These are phyloP conservation scores for Nothophaeocryptopus gaeumannii DNA, from an alignment of 2,329 filamentous ascomycete species.

Conservation along the genomic window DNA sequence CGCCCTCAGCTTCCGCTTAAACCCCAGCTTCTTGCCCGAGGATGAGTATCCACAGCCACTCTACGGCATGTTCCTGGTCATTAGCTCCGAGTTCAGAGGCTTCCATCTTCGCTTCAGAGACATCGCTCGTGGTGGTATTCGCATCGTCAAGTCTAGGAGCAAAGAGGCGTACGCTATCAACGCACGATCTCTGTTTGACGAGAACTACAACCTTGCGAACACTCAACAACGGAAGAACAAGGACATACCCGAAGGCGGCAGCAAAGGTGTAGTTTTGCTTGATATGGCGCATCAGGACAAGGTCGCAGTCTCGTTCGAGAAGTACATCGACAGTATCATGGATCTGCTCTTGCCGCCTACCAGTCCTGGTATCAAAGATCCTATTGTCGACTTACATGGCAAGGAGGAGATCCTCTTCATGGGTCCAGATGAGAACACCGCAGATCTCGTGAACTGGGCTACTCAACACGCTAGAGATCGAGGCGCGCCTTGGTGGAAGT, in stretches of 20 bases:
- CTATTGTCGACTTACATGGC: slow-evolving; percentile 90
- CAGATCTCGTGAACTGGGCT: slow-evolving; percentile 97
- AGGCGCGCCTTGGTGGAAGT: slow-evolving; percentile 98
- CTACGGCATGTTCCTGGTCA: slow-evolving; percentile 98
- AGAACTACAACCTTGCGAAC: slow-evolving; percentile 97
- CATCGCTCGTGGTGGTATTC: slow-evolving; percentile 93
- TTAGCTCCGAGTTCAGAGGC: slow-evolving; percentile 91
- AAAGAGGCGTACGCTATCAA: slow-evolving; percentile 96
- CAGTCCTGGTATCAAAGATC: slow-evolving; percentile 97
- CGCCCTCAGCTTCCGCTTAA: slow-evolving; percentile 90
- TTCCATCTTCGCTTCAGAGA: slow-evolving; percentile 98
- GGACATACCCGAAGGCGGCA: slow-evolving; percentile 96
- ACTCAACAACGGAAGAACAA: slow-evolving; percentile 99
- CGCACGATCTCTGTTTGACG: slow-evolving; percentile 91
- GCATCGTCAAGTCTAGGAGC: slow-evolving; percentile 96
- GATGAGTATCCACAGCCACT: slow-evolving; percentile 91
- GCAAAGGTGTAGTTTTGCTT: slow-evolving; percentile 94
- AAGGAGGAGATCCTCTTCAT: slow-evolving; percentile 97
- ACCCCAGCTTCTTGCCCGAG: slow-evolving; percentile 82
- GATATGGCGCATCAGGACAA: slow-evolving; percentile 94
- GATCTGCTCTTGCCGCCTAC: slow-evolving; percentile 85
- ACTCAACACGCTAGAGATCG: slow-evolving; percentile 85
- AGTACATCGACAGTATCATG: slow-evolving; percentile 98
- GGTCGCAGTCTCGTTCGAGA: slow-evolving; percentile 89
- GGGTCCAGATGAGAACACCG: slow-evolving; percentile 98